Evolutionary conservation across 2,329 filamentous ascomycete species (phyloP).

Genomic region (Gaeumannomyces sp.): DNA sequence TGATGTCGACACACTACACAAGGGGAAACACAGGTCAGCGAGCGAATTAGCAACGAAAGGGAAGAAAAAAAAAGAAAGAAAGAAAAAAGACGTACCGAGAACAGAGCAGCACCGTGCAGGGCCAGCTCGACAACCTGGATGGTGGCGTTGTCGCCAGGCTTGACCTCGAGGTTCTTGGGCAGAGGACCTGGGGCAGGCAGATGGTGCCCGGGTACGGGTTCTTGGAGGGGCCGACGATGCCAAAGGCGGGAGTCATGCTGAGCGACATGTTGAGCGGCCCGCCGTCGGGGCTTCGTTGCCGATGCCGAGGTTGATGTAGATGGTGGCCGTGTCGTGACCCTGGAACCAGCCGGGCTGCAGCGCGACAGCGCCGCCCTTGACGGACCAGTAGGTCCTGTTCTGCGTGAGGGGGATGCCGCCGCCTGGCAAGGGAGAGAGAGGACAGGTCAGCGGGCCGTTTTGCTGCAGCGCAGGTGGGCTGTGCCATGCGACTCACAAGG

Average conservation of each 20-base stretch:
- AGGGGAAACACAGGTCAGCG: background rate
- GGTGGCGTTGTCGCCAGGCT: slow-evolving; percentile 80
- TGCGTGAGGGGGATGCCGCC: slow-evolving; percentile 70
- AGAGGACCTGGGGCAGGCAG: slow-evolving; percentile 87
- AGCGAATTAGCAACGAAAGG: background rate
- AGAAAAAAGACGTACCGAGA: slow-evolving; percentile 52
- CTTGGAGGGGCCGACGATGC: slow-evolving; percentile 75
- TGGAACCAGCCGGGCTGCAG: slow-evolving; percentile 96
- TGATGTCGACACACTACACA: slow-evolving; percentile 83
- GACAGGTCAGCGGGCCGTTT: background rate
- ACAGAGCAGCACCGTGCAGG: slow-evolving; percentile 75
- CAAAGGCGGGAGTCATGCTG: slow-evolving; percentile 72
- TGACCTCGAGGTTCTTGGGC: slow-evolving; percentile 63
- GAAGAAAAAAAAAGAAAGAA: background rate
- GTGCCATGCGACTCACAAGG: slow-evolving; percentile 60
- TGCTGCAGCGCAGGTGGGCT: background rate
- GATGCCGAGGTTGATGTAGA: slow-evolving; percentile 89
- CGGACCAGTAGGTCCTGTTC: slow-evolving; percentile 91
- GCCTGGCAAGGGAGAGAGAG: slow-evolving; percentile 43
- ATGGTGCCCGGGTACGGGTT: slow-evolving; percentile 81
- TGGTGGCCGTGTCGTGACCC: slow-evolving; percentile 72
- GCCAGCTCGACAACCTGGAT: slow-evolving; percentile 84
- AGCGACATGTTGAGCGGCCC: slow-evolving; percentile 83
- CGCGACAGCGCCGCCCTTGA: slow-evolving; percentile 77
- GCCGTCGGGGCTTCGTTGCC: slow-evolving; percentile 56